Base-by-base conservation (phyloP, 2,329 filamentous ascomycete species). In the Pseudogymnoascus sp. region DNA sequence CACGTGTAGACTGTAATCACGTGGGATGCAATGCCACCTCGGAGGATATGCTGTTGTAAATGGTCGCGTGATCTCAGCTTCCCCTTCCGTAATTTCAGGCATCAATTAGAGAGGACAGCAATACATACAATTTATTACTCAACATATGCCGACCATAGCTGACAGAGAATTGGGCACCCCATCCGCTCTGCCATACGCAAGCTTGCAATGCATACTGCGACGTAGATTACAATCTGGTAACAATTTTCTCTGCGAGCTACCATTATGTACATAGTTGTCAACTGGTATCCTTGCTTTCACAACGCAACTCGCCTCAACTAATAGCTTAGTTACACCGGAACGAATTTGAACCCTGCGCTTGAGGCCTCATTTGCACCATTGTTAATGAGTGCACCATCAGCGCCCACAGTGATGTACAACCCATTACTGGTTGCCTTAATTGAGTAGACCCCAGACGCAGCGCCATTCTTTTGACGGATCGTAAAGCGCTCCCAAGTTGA, bases 341-440 rank as follows among this genome's bases (percentile, higher is more conserved):
- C 38, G 31, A 64, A 64, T 14, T 45, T 37, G 58, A 64, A 63
- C 9, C 63, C 63, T 33, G 61, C 52, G 33, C 63, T 55, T 23
- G 61, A 49, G 11, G 63, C 61, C 43, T 64, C 63, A 38, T 49
- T 63, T 41, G 63, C 52, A 18, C 61, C 63, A 33, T 66, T 69
- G 61, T 69, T 69, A n/a, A 68, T 23, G 45, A 69, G 62, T 33
- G 62, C 62, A 12, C 68, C 68, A 58, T 68, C 65, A 28, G 61
- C 40, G 12, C 55, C 65, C 25, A 69, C 55, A 4, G 64, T 66
- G 31, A 69, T 63, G 31, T 67, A 69, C 62, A 63, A 28, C 14
- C 65, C 64, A 55, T 69, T 69, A 61, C 68, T 69, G 12, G 62
- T 59, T 21, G 68, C 68, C 63, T 69, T 69, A 62, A 69, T 69